Percentiles rank a stretch among this genome's conserved stretches.
Evolutionary conservation across 2,329 filamentous ascomycete genomes (phyloP).

Genomic region (Apiospora koreana): DNA sequence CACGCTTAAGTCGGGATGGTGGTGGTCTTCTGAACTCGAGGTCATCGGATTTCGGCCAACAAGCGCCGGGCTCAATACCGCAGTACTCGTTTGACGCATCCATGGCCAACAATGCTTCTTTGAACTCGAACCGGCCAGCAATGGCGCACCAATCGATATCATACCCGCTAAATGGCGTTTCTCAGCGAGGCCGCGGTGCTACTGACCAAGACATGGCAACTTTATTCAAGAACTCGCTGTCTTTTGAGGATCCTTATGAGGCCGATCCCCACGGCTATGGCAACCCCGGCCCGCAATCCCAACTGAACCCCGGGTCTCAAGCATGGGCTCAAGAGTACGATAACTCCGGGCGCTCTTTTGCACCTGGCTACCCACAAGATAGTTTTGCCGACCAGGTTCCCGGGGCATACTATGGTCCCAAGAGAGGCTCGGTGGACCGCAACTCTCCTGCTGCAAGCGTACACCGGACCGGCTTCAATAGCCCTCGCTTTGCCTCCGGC

Average conservation of each 20-base stretch:
- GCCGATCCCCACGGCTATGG: constrained; percentile 19
- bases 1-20: constrained; percentile 27
- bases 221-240: constrained; percentile 35
- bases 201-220: constrained; percentile 38
- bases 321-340: constrained; percentile 42
- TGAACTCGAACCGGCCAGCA: constrained; percentile 37
- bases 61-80: constrained; percentile 18
- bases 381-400: constrained; percentile 33
- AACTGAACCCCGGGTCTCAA: constrained; percentile 49
- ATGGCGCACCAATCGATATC: constrained; percentile 47
- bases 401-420: constrained; percentile 25
- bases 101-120: neutral
- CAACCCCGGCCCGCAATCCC: constrained; percentile 35
- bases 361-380: constrained; percentile 32
- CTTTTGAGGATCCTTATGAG: constrained; percentile 30
- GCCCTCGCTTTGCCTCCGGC: constrained; percentile 31
- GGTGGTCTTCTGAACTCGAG: constrained; percentile 19
- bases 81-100: constrained; percentile 12
- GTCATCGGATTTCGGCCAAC: constrained; percentile 28
- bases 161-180: constrained; percentile 44
- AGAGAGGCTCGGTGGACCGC: constrained; percentile 42
- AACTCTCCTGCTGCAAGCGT: constrained; percentile 36
- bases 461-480: constrained; percentile 32
- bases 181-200: constrained; percentile 16
- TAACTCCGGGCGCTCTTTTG: constrained; percentile 19